Base-by-base conservation (phyloP, 495 filamentous ascomycete genomes). In the Neurospora hispaniola region DNA sequence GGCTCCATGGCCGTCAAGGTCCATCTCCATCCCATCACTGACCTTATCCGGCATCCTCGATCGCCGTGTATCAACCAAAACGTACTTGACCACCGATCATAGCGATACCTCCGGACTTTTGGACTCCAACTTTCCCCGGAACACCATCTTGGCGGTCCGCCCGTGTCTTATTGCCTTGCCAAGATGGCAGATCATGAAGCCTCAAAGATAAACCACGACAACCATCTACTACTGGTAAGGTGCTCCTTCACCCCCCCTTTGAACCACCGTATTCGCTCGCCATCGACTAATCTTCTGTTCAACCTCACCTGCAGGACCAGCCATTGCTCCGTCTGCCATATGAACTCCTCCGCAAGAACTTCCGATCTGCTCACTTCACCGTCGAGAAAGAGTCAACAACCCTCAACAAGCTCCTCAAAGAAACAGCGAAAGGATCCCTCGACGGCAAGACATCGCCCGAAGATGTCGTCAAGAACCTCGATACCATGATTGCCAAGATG, bases 311-410 rank as follows among this genome's bases (percentile, higher is more conserved):
- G 54, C 70, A 97, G 94, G 96, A 99, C 81, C 95, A 98, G 89
- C 92, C 96, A 35, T 93, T 98, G 74, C 91, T 99, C 76, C 92
- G 94, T 27, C 86, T 98, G 5, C 96, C 96, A 27, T 89, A 93
- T 80, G 95, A 98, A 80, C 89, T 98, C 71, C 89, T 93, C 54
- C 92, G 96, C 71, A 92, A 93, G 78, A 98, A 97, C 80, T 94
- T 98, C 84, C 97, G 97, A 78, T 88, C 89, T 0, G 90, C 93
- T 23, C 96, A 97, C 78, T 88, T 91, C 74, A 83, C 88, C 72
- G 88, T 96, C 77, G 96, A 98, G 78, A 89, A 90, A 75, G 92
- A 94, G 72, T 89, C 88, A 74, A 88, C 90, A 71, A 84, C 86
- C 76, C 83, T 97, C 66, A 88, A 92, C 74, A 87, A 87, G 42